These are phyloP conservation scores for Pterulicium gracile DNA, from an alignment of 1,284 basidiomycete genomes.

Conservation along the genomic window DNA sequence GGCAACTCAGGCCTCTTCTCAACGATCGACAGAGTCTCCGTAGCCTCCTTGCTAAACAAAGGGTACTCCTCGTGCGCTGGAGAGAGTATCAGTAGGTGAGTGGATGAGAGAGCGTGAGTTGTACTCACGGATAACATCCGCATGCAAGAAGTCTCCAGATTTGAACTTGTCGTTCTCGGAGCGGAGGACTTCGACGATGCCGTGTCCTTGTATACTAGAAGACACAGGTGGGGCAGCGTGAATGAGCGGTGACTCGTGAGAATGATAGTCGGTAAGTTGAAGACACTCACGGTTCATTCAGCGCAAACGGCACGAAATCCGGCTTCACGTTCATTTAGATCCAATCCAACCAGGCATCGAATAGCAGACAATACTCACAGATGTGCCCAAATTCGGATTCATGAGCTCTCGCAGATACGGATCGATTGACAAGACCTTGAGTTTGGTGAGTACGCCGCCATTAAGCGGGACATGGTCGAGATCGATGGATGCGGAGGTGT, in stretches of 20 bases:
- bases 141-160: conserved; percentile 24
- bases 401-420: background rate
- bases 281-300: conserved; percentile 20
- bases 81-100: no score
- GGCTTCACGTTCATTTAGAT: no score
- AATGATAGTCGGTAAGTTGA: no score
- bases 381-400: no score
- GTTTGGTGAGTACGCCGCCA: conserved; percentile 29
- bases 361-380: no score
- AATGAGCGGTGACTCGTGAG: no score
- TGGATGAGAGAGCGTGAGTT: no score
- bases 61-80: conserved; percentile 15
- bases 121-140: conserved; percentile 17
- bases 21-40: conserved; percentile 9
- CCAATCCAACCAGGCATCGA: no score
- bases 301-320: no score
- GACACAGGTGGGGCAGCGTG: no score
- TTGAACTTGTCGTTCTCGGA: conserved; percentile 23
- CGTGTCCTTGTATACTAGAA: conserved; percentile 16
- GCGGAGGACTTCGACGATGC: conserved; percentile 23
- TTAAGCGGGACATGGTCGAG: conserved; percentile 26
- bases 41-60: conserved; percentile 9
- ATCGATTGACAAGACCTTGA: conserved; percentile 23
- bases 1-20: conserved; percentile 18
- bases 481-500: conserved; percentile 26